Percentiles rank a stretch among this genome's conserved stretches.
phyloP scores from a whole-genome alignment of 2,329 filamentous ascomycete genomes.

The Claviceps monticola region DNA sequence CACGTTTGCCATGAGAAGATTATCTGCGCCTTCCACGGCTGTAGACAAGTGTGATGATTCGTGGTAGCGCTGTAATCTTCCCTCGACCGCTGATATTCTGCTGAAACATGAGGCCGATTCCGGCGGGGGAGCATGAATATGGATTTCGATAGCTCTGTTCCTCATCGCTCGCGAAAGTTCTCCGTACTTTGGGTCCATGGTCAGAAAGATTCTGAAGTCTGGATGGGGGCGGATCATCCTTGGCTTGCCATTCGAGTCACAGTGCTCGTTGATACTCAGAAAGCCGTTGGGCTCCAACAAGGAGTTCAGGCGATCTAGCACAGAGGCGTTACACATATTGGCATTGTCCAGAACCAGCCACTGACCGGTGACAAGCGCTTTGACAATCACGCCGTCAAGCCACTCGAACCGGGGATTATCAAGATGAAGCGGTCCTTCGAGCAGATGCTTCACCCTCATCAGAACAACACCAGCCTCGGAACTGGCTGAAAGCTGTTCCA shows the following conservation, averaged over 20 bases:
- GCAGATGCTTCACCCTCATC: constrained; percentile 32
- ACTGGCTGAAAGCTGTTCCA: constrained; percentile 26
- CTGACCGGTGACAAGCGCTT: constrained; percentile 70
- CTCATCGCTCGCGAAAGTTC: constrained; percentile 94
- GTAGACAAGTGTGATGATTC: constrained; percentile 22
- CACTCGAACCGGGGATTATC: constrained; percentile 81
- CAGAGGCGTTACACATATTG: constrained; percentile 89
- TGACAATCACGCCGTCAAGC: constrained; percentile 85
- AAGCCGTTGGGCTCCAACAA: constrained; percentile 81
- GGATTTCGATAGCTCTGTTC: constrained; percentile 86
- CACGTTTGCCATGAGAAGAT: constrained; percentile 12
- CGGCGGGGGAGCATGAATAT: constrained; percentile 40
- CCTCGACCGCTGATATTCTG: constrained; percentile 34
- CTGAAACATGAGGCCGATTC: constrained; percentile 18
- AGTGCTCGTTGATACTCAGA: constrained; percentile 87
- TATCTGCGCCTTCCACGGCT: constrained; percentile 12
- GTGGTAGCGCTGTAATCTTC: constrained; percentile 33
- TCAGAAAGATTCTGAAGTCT: constrained; percentile 84
- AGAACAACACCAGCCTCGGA: constrained; percentile 34
- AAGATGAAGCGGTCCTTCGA: constrained; percentile 40
- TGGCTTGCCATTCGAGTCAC: constrained; percentile 65
- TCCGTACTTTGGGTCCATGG: constrained; percentile 80
- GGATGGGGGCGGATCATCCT: constrained; percentile 69
- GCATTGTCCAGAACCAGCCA: constrained; percentile 97
- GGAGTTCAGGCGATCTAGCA: constrained; percentile 88